phyloP scores from a whole-genome alignment of 2,329 filamentous ascomycete genomes.

The Lasiodiplodia theobromae region DNA sequence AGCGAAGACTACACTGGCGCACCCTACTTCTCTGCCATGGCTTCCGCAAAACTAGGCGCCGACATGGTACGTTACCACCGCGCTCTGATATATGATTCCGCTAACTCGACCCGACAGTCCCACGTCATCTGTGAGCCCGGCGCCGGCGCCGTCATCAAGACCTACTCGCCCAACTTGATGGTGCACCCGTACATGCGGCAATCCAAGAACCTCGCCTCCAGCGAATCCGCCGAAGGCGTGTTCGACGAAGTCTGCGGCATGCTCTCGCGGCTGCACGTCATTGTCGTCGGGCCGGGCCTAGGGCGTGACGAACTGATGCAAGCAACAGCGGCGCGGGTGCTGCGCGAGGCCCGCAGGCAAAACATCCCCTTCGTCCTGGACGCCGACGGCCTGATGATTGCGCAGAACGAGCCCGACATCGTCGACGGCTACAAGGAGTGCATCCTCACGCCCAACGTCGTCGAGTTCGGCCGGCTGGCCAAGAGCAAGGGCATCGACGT shows the following conservation, averaged over 20 bases:
- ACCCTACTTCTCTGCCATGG: slow-evolving; percentile 98
- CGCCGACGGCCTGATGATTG: slow-evolving; percentile 83
- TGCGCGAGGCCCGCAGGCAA: slow-evolving; percentile 76
- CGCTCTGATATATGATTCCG: slow-evolving; percentile 16
- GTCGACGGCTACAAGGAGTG: slow-evolving; percentile 82
- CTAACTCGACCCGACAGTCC: slow-evolving; percentile 59
- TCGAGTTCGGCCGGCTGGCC: slow-evolving; percentile 86
- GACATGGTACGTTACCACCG: slow-evolving; percentile 72
- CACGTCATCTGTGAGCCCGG: slow-evolving; percentile 95
- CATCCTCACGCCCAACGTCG: slow-evolving; percentile 92
- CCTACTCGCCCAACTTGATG: slow-evolving; percentile 98
- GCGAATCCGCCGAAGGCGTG: slow-evolving; percentile 68
- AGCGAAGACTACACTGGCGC: slow-evolving; percentile 97
- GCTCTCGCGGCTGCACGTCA: slow-evolving; percentile 85
- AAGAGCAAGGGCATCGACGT: slow-evolving; percentile 75
- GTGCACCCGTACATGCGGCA: slow-evolving; percentile 96
- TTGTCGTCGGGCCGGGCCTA: slow-evolving; percentile 91
- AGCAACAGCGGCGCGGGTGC: slow-evolving; percentile 79
- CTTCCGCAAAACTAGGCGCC: slow-evolving; percentile 86
- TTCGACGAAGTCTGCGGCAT: slow-evolving; percentile 76
- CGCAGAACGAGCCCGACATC: slow-evolving; percentile 76
- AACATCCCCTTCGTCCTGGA: slow-evolving; percentile 86
- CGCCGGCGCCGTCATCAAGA: slow-evolving; percentile 87
- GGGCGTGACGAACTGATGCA: slow-evolving; percentile 92
- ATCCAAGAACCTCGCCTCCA: slow-evolving; percentile 62